Conservation (phyloP, 768 basidiomycete genomes). For the Mycena leptocephala region DNA sequence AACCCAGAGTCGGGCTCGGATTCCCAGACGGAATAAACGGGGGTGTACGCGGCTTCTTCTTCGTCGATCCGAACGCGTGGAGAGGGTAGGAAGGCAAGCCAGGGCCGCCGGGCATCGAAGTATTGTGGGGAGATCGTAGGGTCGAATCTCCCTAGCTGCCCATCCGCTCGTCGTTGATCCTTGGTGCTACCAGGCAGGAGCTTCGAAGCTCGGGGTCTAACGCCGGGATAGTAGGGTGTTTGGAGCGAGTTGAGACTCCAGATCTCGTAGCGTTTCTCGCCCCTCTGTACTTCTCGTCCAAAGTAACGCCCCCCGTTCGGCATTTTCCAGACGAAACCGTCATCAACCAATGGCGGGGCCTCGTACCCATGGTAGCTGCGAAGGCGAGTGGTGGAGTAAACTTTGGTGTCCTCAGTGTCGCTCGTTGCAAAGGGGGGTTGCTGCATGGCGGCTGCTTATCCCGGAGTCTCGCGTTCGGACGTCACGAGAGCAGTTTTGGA, state of each 20-base stretch:
- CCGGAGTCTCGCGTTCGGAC: no score
- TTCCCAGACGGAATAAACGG: background rate
- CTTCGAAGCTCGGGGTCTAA: background rate
- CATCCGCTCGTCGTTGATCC: background rate
- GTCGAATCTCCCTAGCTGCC: background rate
- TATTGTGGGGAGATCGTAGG: background rate
- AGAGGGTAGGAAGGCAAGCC: background rate
- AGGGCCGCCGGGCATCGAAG: background rate
- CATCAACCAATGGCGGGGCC: background rate
- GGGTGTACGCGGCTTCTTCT: no score
- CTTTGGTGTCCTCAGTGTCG: background rate
- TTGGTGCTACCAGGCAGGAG: no score
- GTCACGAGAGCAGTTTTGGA: no score
- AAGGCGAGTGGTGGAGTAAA: no score
- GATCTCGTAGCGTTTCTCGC: background rate
- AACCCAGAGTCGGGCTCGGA: background rate
- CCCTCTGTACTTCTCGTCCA: background rate
- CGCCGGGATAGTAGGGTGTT: background rate
- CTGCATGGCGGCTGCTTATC: no score
- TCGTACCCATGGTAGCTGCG: background rate
- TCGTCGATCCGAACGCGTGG: background rate
- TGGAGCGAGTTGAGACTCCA: background rate
- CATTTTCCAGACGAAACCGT: background rate
- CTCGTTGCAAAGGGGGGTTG: no score
- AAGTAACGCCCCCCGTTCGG: background rate